A percentile compares a stretch with the other conserved stretches of the same genome.
phyloP scores from a whole-genome alignment of 805 yeast species.

The Wickerhamiella spandovensis region DNA sequence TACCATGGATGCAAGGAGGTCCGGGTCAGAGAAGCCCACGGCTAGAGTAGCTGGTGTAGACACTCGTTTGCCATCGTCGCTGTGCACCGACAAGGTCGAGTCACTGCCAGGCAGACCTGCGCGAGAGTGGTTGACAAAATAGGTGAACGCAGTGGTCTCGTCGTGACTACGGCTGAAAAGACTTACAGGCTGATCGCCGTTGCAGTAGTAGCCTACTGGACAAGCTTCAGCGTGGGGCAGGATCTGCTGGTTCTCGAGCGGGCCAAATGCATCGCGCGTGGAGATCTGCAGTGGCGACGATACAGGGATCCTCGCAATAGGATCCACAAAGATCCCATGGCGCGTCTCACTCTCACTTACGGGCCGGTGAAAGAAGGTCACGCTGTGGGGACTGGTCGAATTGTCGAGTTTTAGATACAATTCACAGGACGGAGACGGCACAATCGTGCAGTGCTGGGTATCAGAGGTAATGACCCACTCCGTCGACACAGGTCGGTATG shows the following conservation, averaged over 20 bases:
- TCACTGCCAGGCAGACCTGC: neutral
- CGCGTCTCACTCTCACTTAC: neutral
- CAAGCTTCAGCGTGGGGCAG: neutral
- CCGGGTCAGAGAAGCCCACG: neutral
- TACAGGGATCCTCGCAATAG: neutral
- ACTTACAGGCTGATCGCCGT: neutral
- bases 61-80: neutral
- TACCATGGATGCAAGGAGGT: neutral
- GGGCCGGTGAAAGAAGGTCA: neutral
- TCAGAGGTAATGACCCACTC: neutral
- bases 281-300: neutral
- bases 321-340: neutral
- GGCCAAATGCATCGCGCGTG: neutral
- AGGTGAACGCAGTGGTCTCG: neutral
- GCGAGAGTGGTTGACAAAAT: neutral
- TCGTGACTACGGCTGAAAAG: neutral
- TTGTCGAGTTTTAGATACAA: neutral
- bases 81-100: neutral
- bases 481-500: neutral
- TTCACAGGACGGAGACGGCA: neutral
- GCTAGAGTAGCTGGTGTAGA: neutral
- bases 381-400: neutral
- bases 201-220: neutral
- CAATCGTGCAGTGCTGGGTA: neutral
- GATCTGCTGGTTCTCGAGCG: neutral